Percentiles rank a stretch among this genome's conserved stretches.
phyloP scores from a whole-genome alignment of 495 filamentous ascomycete species.

The Penicillium silybi region DNA sequence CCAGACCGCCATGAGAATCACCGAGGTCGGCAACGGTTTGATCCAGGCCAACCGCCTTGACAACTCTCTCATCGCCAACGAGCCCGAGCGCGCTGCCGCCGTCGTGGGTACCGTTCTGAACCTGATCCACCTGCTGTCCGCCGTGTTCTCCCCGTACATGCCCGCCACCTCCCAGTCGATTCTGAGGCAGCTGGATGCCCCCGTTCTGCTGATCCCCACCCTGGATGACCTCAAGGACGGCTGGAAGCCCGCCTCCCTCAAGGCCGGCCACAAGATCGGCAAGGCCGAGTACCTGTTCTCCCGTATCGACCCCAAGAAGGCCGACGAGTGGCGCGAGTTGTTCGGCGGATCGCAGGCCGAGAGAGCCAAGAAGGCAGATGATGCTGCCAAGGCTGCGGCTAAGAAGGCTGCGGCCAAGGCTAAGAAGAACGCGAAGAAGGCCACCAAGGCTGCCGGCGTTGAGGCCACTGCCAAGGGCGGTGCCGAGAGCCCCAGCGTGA shows the following conservation, averaged over 20 bases:
- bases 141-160: conserved; percentile 77
- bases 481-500: conserved; percentile 21
- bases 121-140: conserved; percentile 74
- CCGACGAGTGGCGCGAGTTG: conserved; percentile 71
- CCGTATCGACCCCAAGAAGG: conserved; percentile 78
- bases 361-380: conserved; percentile 60
- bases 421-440: conserved; percentile 57
- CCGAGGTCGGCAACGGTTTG: conserved; percentile 71
- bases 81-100: conserved; percentile 68
- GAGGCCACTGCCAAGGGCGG: conserved; percentile 37
- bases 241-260: conserved; percentile 59
- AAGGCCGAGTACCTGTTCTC: conserved; percentile 80
- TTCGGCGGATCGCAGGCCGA: conserved; percentile 75
- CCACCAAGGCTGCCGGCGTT: conserved; percentile 25
- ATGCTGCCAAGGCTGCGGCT: conserved; percentile 52
- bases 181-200: conserved; percentile 64
- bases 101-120: conserved; percentile 82
- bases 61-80: conserved; percentile 68
- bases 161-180: conserved; percentile 75
- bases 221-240: conserved; percentile 39
- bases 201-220: conserved; percentile 60
- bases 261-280: conserved; percentile 75
- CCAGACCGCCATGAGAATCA: conserved; percentile 64
- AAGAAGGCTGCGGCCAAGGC: conserved; percentile 55
- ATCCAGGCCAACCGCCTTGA: conserved; percentile 80